Base-by-base conservation (phyloP, 495 filamentous ascomycete genomes). In the Astrothelium subdiscretum region DNA sequence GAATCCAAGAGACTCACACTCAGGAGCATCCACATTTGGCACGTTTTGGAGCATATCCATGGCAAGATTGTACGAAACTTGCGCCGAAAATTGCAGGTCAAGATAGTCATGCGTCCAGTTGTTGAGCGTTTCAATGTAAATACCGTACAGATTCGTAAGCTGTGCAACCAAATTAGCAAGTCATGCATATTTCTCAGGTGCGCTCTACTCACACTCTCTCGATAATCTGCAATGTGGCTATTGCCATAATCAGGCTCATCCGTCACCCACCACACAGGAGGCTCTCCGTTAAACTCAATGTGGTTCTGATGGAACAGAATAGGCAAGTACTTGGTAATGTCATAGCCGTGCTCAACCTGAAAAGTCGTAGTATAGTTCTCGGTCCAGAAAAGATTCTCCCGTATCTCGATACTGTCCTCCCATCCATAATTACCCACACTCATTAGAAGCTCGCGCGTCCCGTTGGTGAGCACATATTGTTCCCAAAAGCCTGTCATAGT, bases 51-150 rank as follows among this genome's bases (percentile, higher is more conserved):
- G 51, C 75, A 79, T 76, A 60, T 81, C 75, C 38, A 82, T 68
- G 0, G 76, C 76, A 40, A 79, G 62, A 38, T 80, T 80, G 65
- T 82, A 82, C 0, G 71, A 74, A 1, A 76, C 71, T 65, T 82
- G 80, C 22, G 72, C 63, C 4, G 80, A 81, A 31, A 72, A 75
- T 48, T 78, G 59, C 11, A 51, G 40, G n/a, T 61, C 8, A 1
- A 65, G 31, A 18, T 42, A 65, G 27, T 57, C 26, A 11, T 24
- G 18, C 1, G 71, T 58, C 76, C 78, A 81, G 1, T 69, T 31
- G 2, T 63, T 69, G 13, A 76, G 63, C 1, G 66, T 57, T 18
- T 67, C 6, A 3, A 79, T 60, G 62, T 79, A 79, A 0, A 63
- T 66, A 20, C 64, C 65, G 61, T 78, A 76, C 27, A 70, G 68